These are phyloP conservation scores for Stellera chamaejasme DNA, from an alignment of 345 rosid genomes.

Conservation along the genomic window DNA sequence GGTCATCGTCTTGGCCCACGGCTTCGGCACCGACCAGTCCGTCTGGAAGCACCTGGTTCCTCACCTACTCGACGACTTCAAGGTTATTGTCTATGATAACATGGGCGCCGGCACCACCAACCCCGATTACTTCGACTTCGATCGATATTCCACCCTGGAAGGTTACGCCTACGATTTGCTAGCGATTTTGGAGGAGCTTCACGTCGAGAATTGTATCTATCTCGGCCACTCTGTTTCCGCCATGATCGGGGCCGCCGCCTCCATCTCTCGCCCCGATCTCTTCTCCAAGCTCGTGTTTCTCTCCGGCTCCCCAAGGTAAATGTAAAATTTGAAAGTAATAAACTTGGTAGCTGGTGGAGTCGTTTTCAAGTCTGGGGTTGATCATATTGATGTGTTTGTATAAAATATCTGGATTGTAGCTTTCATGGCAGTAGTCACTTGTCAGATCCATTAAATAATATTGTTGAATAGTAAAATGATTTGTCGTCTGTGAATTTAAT, in stretches of 20 bases:
- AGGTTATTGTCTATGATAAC: slow-evolving; percentile 68
- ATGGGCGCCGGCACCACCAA: slow-evolving; percentile 95
- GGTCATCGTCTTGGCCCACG: slow-evolving; percentile 63
- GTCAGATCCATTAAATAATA: slow-evolving; percentile 1
- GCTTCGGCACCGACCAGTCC: slow-evolving; percentile 92
- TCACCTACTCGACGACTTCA: slow-evolving; percentile 57
- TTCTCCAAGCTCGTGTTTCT: slow-evolving; percentile 69
- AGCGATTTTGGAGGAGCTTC: slow-evolving; percentile 67
- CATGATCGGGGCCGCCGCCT: slow-evolving; percentile 75
- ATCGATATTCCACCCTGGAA: slow-evolving; percentile 62
- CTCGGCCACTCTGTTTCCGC: slow-evolving; percentile 89
- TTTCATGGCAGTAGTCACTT: slow-evolving; percentile 1
- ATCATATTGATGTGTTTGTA: too few relatives aligned
- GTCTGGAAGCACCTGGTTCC: slow-evolving; percentile 91
- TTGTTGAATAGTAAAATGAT: background rate
- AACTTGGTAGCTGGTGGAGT: too few relatives aligned
- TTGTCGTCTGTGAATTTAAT: background rate
- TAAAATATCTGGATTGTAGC: background rate
- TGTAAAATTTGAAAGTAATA: too few relatives aligned
- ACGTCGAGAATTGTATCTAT: slow-evolving; percentile 41
- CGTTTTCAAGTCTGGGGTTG: too few relatives aligned
- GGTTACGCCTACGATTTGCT: slow-evolving; percentile 76
- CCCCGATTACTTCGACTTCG: slow-evolving; percentile 80
- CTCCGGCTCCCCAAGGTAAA: slow-evolving; percentile 65
- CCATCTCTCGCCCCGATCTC: slow-evolving; percentile 76